Evolutionary conservation across 768 basidiomycete genomes (phyloP).

Genomic region (Termitomyces sp.): DNA sequence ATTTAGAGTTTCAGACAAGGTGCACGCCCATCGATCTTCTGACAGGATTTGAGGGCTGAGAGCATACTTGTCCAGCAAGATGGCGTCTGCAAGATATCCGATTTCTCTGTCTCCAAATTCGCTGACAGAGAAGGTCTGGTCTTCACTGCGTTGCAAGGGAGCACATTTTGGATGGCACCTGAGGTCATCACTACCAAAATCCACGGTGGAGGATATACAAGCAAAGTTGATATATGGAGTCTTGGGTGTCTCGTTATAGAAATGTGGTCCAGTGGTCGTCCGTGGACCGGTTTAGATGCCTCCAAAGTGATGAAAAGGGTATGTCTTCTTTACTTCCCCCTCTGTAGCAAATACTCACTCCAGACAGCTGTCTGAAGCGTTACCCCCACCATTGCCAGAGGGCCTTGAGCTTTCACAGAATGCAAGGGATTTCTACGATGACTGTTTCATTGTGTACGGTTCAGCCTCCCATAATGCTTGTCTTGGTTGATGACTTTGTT

Average conservation of each 20-base stretch:
- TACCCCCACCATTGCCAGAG: constrained; percentile 82
- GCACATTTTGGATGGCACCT: constrained; percentile 98
- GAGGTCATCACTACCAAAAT: constrained; percentile 83
- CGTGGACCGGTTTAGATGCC: constrained; percentile 86
- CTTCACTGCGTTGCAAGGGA: constrained; percentile 92
- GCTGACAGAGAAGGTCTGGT: constrained; percentile 77
- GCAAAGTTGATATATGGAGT: constrained; percentile 98
- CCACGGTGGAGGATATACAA: constrained; percentile 71
- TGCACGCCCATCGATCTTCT: neutral
- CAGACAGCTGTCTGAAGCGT: constrained; percentile 68
- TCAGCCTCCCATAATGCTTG: neutral
- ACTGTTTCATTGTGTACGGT: constrained; percentile 78
- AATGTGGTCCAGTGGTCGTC: constrained; percentile 93
- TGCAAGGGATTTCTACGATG: constrained; percentile 77
- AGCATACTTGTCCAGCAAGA: constrained; percentile 91
- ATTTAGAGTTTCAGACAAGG: neutral
- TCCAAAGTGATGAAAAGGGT: constrained; percentile 93
- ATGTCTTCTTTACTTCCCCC: constrained; percentile 12
- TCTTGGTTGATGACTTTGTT: neutral
- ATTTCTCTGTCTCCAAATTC: constrained; percentile 94
- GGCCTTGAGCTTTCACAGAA: constrained; percentile 64
- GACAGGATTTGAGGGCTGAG: constrained; percentile 90
- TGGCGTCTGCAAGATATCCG: constrained; percentile 93
- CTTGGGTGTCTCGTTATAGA: constrained; percentile 94
- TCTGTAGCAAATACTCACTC: neutral